Conservation (phyloP, 2,329 filamentous ascomycete species). For the Keithomyces neogunnii region DNA sequence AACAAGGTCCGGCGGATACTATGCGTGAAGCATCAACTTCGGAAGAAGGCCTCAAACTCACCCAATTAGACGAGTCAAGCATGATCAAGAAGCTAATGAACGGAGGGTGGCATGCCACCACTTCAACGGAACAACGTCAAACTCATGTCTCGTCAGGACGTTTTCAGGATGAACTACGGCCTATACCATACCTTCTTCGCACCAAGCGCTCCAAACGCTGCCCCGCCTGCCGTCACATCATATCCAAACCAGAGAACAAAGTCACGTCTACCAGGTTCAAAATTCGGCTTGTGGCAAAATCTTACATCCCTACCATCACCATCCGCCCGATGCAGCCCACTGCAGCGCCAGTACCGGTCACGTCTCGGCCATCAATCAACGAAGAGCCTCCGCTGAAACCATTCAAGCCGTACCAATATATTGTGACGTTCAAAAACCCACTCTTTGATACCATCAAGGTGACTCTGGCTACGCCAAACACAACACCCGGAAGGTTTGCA, state of each 20-base stretch:
- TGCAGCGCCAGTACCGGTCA: constrained; percentile 24
- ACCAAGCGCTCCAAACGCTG: constrained; percentile 94
- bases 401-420: constrained; percentile 62
- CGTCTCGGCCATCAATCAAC: constrained; percentile 20
- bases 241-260: constrained; percentile 89
- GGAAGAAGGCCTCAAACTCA: constrained; percentile 62
- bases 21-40: constrained; percentile 73
- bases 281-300: constrained; percentile 80
- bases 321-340: constrained; percentile 53
- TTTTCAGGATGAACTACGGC: constrained; percentile 68
- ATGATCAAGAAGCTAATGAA: constrained; percentile 51
- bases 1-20: constrained; percentile 56
- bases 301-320: constrained; percentile 76
- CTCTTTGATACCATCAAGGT: constrained; percentile 87
- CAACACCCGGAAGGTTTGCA: constrained; percentile 67
- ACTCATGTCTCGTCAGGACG: constrained; percentile 45
- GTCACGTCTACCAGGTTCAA: constrained; percentile 83
- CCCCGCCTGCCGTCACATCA: constrained; percentile 84
- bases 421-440: constrained; percentile 87
- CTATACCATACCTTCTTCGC: constrained; percentile 72
- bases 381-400: constrained; percentile 39
- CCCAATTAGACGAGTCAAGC: constrained; percentile 51
- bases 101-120: constrained; percentile 56
- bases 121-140: constrained; percentile 38
- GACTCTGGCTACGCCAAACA: constrained; percentile 74